Percentiles rank a stretch among this genome's conserved stretches.
Evolutionary conservation across 2,329 filamentous ascomycete genomes (phyloP).

Genomic region (Xylariaceae sp.): DNA sequence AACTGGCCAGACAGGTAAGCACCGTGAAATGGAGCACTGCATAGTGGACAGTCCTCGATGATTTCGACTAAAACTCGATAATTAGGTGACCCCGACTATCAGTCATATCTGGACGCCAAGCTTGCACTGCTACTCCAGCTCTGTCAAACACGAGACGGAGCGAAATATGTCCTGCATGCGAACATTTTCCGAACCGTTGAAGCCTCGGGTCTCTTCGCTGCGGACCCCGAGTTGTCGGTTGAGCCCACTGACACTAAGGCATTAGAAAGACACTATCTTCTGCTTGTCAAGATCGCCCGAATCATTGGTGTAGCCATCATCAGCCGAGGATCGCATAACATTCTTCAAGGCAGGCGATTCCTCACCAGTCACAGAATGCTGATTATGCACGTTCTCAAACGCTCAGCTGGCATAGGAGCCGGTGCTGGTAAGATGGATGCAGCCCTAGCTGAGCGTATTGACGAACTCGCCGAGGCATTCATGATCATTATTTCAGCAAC

Average conservation of each 20-base stretch:
- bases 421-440: conserved; percentile 37
- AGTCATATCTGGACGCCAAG: conserved; percentile 64
- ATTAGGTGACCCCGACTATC: conserved; percentile 40
- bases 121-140: conserved; percentile 81
- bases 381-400: conserved; percentile 86
- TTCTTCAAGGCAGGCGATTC: conserved; percentile 76
- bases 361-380: conserved; percentile 78
- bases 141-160: conserved; percentile 79
- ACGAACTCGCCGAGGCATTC: conserved; percentile 80
- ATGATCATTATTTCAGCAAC: conserved; percentile 80
- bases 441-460: conserved; percentile 59
- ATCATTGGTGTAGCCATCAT: conserved; percentile 81
- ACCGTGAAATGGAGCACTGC: not conserved
- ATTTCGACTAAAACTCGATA: conserved; percentile 14
- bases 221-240: conserved; percentile 88
- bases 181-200: conserved; percentile 81
- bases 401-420: conserved; percentile 73
- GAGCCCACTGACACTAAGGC: conserved; percentile 67
- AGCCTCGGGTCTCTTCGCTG: conserved; percentile 79
- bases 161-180: conserved; percentile 81
- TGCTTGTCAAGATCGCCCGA: conserved; percentile 76
- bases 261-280: conserved; percentile 76
- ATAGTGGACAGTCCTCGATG: conserved; percentile 4
- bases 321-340: conserved; percentile 77
- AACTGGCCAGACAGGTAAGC: conserved; percentile 54